These are phyloP conservation scores for Penicillium sp. DNA, from an alignment of 2,329 filamentous ascomycete species.

Conservation along the genomic window DNA sequence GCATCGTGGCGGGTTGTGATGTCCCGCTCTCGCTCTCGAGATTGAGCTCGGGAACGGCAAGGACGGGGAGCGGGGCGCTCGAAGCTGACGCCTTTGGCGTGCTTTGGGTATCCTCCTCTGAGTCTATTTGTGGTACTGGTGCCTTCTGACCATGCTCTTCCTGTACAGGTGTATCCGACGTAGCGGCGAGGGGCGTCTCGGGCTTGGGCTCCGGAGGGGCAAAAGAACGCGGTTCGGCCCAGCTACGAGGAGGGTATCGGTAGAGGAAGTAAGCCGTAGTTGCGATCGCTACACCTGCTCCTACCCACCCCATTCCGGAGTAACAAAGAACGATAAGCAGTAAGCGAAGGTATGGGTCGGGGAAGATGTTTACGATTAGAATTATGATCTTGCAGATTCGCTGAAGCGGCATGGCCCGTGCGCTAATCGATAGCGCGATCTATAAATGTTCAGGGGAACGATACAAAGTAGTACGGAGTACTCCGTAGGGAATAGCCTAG, in stretches of 20 bases:
- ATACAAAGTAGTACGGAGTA: too few relatives aligned
- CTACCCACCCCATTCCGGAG: constrained; percentile 46
- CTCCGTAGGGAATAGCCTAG: too few relatives aligned
- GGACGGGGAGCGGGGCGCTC: constrained; percentile 17
- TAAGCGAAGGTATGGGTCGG: neutral
- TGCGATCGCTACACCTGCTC: constrained; percentile 40
- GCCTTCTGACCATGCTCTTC: constrained; percentile 8
- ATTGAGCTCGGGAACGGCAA: constrained; percentile 36
- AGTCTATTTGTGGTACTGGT: constrained; percentile 12
- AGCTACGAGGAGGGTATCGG: constrained; percentile 39
- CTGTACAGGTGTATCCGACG: constrained; percentile 13
- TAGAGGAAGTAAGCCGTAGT: constrained; percentile 45
- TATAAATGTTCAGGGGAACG: neutral
- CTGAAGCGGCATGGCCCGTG: constrained; percentile 19
- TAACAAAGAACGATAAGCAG: neutral
- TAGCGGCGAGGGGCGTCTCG: constrained; percentile 8
- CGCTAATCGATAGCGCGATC: constrained; percentile 4
- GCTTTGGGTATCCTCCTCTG: constrained; percentile 26
- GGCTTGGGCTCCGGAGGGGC: constrained; percentile 20
- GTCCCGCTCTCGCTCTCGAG: constrained; percentile 25
- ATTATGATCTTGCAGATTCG: constrained; percentile 13
- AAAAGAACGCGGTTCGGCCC: constrained; percentile 21
- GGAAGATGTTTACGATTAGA: constrained; percentile 1
- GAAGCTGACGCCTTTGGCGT: constrained; percentile 42
- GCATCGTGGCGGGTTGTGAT: constrained; percentile 6